Evolutionary conservation across 768 basidiomycete species (phyloP).

Genomic region (Mycena floridula): DNA sequence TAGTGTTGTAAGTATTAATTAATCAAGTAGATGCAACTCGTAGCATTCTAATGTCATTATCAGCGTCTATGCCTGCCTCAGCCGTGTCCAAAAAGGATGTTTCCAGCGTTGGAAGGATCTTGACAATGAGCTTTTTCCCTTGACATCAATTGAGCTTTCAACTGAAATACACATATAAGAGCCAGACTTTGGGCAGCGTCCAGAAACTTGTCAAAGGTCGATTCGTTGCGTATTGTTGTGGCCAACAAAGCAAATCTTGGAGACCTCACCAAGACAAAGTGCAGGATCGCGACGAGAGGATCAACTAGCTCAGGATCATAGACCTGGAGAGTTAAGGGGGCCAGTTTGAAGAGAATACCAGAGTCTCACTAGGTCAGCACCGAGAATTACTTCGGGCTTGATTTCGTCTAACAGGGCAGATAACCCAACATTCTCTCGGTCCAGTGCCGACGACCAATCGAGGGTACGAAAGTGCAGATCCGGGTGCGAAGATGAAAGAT

Average conservation of each 20-base stretch:
- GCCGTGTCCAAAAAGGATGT: neutral
- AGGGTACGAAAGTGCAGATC: constrained; percentile 38
- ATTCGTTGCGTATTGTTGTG: constrained; percentile 49
- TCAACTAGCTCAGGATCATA: constrained; percentile 62
- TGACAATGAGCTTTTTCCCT: neutral
- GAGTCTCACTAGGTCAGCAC: constrained; percentile 57
- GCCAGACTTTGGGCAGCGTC: constrained; percentile 23
- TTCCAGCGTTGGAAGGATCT: neutral
- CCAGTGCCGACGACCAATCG: constrained; percentile 64
- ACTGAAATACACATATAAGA: neutral
- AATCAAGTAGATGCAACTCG: constrained; percentile 1
- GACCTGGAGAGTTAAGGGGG: constrained; percentile 35
- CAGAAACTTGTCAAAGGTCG: constrained; percentile 44
- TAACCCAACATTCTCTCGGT: constrained; percentile 17
- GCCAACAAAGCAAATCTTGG: constrained; percentile 47
- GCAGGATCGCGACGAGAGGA: constrained; percentile 45
- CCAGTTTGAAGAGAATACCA: neutral
- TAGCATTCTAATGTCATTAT: neutral
- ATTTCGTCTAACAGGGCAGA: constrained; percentile 34
- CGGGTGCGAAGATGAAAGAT: constrained; percentile 46
- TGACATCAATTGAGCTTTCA: neutral
- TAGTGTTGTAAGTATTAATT: neutral
- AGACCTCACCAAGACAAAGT: constrained; percentile 38
- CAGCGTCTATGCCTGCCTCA: neutral
- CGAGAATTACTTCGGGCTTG: constrained; percentile 54